Percentiles rank a stretch among this genome's conserved stretches.
Evolutionary conservation across 345 rosid genomes (phyloP).

Genomic region (Dipteronia dyeriana): DNA sequence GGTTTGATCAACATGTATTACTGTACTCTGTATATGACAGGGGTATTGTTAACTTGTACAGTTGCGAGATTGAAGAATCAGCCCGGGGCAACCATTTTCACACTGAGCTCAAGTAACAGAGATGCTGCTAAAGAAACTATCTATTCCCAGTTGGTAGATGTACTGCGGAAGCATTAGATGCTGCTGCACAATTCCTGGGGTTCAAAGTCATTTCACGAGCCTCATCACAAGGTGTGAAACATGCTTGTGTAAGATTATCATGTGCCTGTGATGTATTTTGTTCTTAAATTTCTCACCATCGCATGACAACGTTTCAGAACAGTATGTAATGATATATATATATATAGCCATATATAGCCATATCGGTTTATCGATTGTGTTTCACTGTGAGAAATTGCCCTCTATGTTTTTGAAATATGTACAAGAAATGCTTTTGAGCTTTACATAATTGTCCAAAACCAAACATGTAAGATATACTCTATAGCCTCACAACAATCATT

Average conservation of each 20-base stretch:
- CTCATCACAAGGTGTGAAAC: background rate
- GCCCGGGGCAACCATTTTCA: conserved; percentile 54
- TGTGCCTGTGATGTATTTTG: background rate
- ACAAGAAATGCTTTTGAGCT: background rate
- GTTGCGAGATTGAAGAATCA: conserved; percentile 65
- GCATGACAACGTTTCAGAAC: background rate
- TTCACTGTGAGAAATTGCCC: background rate
- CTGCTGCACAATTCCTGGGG: background rate
- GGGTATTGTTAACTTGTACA: conserved; percentile 28
- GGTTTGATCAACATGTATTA: background rate
- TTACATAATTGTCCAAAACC: conserved; percentile 3
- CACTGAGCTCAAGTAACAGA: conserved; percentile 48
- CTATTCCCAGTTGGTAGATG: conserved; percentile 36
- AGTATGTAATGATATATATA: background rate
- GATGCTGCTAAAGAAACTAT: conserved; percentile 51
- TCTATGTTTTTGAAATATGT: background rate
- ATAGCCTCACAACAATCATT: too few species aligned
- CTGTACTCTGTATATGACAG: background rate
- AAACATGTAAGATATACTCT: background rate
- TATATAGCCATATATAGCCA: too few species aligned
- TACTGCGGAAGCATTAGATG: conserved; percentile 30
- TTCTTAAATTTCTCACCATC: background rate
- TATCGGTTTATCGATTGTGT: background rate
- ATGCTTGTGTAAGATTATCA: background rate
- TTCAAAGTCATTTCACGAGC: background rate